Conservation (phyloP, 495 filamentous ascomycete genomes). For the Durotheca rogersii region DNA sequence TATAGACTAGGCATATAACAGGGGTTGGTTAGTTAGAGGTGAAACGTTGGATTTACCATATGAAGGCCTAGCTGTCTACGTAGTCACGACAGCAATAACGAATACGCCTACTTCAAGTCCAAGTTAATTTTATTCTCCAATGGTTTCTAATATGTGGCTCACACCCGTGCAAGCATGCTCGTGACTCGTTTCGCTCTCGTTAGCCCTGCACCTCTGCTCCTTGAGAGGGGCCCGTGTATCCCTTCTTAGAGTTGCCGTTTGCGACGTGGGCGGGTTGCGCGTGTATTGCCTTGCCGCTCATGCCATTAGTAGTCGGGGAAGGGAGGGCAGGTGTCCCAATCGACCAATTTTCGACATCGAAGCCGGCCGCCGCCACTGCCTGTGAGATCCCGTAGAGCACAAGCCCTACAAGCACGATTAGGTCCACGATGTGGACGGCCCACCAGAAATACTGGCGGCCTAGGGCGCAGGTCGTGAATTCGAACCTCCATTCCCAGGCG, state of each 20-base stretch:
- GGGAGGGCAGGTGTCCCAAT: background rate
- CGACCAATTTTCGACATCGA: conserved; percentile 24
- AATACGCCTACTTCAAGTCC: background rate
- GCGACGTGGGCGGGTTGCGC: background rate
- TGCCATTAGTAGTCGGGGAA: background rate
- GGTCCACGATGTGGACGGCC: conserved; percentile 72
- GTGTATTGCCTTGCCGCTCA: background rate
- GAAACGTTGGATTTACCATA: no score
- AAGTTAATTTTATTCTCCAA: background rate
- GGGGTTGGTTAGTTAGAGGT: no score
- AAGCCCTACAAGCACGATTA: conserved; percentile 51
- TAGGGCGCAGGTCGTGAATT: conserved; percentile 71
- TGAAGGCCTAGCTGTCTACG: no score
- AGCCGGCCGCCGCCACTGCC: conserved; percentile 22
- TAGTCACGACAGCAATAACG: no score
- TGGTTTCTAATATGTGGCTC: conserved; percentile 17
- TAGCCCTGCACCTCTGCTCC: background rate
- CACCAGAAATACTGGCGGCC: conserved; percentile 95
- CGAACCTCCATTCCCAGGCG: conserved; percentile 73
- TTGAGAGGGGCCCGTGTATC: conserved; percentile 10
- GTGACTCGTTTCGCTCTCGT: conserved; percentile 21
- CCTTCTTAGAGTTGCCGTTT: conserved; percentile 18
- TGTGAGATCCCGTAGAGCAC: conserved; percentile 33
- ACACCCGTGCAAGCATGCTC: conserved; percentile 24
- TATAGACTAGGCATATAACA: no score